Evolutionary conservation across 192 early-diverging fungal genomes (phyloP).

Genomic region (Rhizophlyctis rosea): DNA sequence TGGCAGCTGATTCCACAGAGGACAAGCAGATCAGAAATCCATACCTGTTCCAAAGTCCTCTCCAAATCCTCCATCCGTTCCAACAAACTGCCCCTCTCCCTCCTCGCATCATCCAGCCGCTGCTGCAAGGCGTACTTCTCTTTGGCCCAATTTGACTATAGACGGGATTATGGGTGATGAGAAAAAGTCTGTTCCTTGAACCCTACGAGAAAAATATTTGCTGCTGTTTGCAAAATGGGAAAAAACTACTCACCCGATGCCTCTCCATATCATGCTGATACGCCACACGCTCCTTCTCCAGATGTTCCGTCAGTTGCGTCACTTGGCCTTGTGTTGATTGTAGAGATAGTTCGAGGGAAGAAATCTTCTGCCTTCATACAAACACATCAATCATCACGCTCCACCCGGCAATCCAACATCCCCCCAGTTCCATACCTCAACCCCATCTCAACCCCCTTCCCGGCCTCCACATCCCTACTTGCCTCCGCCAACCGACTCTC

Average conservation of each 20-base stretch:
- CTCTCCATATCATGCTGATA: slow-evolving; percentile 29
- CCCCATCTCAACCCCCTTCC: background rate
- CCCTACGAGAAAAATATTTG: background rate
- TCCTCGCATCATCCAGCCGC: slow-evolving; percentile 6
- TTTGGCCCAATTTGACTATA: slow-evolving; percentile 20
- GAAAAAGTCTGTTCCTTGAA: background rate
- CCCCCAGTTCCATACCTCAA: too few relatives aligned
- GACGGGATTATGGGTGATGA: too few relatives aligned
- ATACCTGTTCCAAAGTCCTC: slow-evolving; percentile 20
- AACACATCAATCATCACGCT: background rate
- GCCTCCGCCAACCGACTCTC: background rate
- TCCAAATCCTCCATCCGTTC: slow-evolving; percentile 26
- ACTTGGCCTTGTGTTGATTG: slow-evolving; percentile 16
- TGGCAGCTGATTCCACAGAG: too few relatives aligned
- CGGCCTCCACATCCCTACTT: slow-evolving; percentile 8
- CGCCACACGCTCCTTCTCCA: slow-evolving; percentile 27
- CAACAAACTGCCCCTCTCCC: slow-evolving; percentile 3
- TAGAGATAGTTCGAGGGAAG: slow-evolving; percentile 1
- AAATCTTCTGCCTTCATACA: slow-evolving; percentile 17
- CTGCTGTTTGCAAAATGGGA: too few relatives aligned
- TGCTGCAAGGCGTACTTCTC: slow-evolving; percentile 27
- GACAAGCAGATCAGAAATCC: background rate
- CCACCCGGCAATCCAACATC: too few relatives aligned
- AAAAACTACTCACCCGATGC: slow-evolving; percentile 9
- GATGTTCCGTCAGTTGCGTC: slow-evolving; percentile 21